These are phyloP conservation scores for Isoetes engelmannii DNA, from an alignment of 83 land plant species.

Conservation along the genomic window DNA sequence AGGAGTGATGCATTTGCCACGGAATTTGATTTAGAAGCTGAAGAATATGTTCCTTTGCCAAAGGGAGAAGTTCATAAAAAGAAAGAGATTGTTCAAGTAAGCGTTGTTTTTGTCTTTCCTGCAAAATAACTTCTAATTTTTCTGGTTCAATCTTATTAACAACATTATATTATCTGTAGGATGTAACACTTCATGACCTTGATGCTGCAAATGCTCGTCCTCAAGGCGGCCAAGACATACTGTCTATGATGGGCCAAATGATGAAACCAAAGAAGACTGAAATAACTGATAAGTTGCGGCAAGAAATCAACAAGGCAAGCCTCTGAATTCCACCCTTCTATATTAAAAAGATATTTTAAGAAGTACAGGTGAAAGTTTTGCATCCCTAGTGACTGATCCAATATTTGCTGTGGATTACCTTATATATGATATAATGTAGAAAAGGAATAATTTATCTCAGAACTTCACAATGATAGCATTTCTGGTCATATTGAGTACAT, in stretches of 20 bases:
- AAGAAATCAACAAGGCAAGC: conserved; percentile 90
- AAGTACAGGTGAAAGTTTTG: no score
- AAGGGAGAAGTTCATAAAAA: conserved; percentile 99
- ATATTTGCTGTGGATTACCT: no score
- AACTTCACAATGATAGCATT: no score
- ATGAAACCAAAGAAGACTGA: conserved; percentile 99
- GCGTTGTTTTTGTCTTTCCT: conserved; percentile 2
- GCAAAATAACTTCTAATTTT: not conserved
- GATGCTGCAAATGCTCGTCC: conserved; percentile 99
- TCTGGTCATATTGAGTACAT: no score
- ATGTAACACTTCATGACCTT: conserved; percentile 96
- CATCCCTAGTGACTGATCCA: no score
- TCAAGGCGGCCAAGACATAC: conserved; percentile 97
- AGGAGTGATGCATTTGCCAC: conserved; percentile 98
- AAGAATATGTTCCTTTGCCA: conserved; percentile 96
- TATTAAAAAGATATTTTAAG: not conserved
- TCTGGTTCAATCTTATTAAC: not conserved
- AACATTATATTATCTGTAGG: conserved; percentile 37
- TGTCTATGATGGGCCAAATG: conserved; percentile 99
- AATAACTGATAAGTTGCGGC: conserved; percentile 91
- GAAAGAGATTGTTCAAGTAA: conserved; percentile 96
- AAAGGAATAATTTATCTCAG: no score
- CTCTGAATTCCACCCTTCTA: not conserved
- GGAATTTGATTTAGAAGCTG: conserved; percentile 98
- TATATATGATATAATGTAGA: no score